Conservation (phyloP, 352 stramenopile genomes). For the Phytopythium vexans region DNA sequence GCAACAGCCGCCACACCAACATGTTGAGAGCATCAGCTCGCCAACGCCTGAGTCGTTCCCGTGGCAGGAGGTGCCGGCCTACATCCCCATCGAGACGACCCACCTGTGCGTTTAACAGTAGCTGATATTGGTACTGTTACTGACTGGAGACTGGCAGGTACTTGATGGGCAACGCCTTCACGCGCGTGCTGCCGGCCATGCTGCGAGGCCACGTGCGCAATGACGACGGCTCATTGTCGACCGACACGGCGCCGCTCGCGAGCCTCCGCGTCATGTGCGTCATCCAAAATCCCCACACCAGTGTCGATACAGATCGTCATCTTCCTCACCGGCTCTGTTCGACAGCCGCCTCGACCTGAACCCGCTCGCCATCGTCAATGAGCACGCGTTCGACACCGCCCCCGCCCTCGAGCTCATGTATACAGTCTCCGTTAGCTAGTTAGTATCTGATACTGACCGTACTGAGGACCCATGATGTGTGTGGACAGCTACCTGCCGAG, state of each 20-base stretch:
- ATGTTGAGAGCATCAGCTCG: not conserved
- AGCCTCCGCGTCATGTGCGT: conserved; percentile 74
- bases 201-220: conserved; percentile 57
- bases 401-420: conserved; percentile 70
- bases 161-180: conserved; percentile 72
- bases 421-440: not conserved
- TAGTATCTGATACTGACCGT: not conserved
- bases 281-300: conserved; percentile 1
- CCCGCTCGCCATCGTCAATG: conserved; percentile 63
- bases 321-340: conserved; percentile 5
- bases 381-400: conserved; percentile 56
- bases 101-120: conserved; percentile 47
- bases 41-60: conserved; percentile 5
- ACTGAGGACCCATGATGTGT: too few relatives aligned
- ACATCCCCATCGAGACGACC: conserved; percentile 67
- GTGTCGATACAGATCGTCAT: not conserved
- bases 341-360: conserved; percentile 75
- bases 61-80: conserved; percentile 41
- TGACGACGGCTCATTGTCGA: conserved; percentile 45
- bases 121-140: conserved; percentile 7
- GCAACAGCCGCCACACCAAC: not conserved
- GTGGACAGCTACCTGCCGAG: conserved; percentile 59
- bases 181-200: conserved; percentile 59
- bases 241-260: conserved; percentile 34
- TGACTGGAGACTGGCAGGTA: conserved; percentile 24